Evolutionary conservation across 164 flowering plant species (phyloP).

Genomic region (Macadamia tetraphylla): DNA sequence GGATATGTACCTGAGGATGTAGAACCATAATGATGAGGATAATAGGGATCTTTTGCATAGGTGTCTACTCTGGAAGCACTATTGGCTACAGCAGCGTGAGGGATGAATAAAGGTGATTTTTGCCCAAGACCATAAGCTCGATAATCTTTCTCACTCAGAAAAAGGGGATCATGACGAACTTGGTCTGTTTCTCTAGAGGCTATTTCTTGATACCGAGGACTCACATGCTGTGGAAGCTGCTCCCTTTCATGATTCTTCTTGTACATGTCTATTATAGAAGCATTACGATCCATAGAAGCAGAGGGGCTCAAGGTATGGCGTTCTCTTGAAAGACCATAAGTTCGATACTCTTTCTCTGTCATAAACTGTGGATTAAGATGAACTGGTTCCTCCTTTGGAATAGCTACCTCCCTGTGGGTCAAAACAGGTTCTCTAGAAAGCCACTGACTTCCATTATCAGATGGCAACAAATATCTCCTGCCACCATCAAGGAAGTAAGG

Average conservation of each 20-base stretch:
- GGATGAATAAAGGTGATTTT: neutral
- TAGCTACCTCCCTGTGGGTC: neutral
- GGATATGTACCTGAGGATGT: constrained; percentile 28
- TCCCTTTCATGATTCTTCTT: neutral
- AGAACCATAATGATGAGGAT: constrained; percentile 17
- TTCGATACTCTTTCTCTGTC: constrained; percentile 31
- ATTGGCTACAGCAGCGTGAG: constrained; percentile 3
- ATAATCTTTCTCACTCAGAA: constrained; percentile 20
- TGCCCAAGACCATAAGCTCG: constrained; percentile 20
- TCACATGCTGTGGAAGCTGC: constrained; percentile 2
- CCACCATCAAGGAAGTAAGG: constrained; percentile 9
- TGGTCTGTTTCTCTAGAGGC: neutral
- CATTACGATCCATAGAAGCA: constrained; percentile 12
- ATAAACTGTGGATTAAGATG: constrained; percentile 27
- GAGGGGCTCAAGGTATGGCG: constrained; percentile 13
- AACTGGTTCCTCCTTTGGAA: constrained; percentile 13
- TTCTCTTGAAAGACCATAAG: constrained; percentile 28
- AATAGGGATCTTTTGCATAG: constrained; percentile 15
- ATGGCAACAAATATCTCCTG: constrained; percentile 13
- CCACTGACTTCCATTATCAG: constrained; percentile 29
- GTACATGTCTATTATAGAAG: constrained; percentile 10
- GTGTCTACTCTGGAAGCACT: constrained; percentile 1
- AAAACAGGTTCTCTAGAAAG: constrained; percentile 14
- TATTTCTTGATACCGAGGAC: neutral
- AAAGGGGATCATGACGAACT: constrained; percentile 10